Percentiles rank a stretch among this genome's conserved stretches.
These are phyloP conservation scores for Sergeia podlipaevii DNA, from an alignment of 208 protist genomes.

Conservation along the genomic window DNA sequence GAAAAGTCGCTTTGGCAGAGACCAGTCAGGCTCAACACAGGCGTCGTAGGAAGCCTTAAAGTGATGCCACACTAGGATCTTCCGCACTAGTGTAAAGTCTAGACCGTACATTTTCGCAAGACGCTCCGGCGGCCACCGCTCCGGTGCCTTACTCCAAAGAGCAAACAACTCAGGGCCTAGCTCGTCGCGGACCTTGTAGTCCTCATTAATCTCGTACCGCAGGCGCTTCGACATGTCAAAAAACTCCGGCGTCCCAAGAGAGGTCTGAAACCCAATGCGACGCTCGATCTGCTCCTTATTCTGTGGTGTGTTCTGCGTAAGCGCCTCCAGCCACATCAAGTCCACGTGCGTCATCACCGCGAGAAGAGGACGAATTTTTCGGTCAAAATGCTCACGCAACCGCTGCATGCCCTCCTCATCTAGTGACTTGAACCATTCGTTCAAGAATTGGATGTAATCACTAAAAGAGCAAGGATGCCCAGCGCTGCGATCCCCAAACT, in stretches of 20 bases:
- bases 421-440: constrained; percentile 93
- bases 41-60: constrained; percentile 94
- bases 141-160: constrained; percentile 91
- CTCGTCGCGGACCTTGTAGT: constrained; percentile 94
- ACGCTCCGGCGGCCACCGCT: constrained; percentile 92
- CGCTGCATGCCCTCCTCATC: constrained; percentile 91
- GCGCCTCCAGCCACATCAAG: constrained; percentile 87
- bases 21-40: constrained; percentile 93
- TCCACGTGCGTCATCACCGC: constrained; percentile 92
- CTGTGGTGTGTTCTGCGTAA: constrained; percentile 87
- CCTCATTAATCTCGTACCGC: constrained; percentile 92
- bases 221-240: constrained; percentile 92
- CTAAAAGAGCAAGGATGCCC: constrained; percentile 90
- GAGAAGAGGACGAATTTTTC: constrained; percentile 87
- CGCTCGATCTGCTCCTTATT: constrained; percentile 88
- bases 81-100: constrained; percentile 89
- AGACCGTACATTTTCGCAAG: constrained; percentile 93
- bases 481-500: constrained; percentile 88
- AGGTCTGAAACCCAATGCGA: constrained; percentile 88
- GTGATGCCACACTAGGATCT: constrained; percentile 93
- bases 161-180: constrained; percentile 92
- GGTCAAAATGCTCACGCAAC: constrained; percentile 91
- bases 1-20: constrained; percentile 91
- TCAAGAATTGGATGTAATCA: constrained; percentile 93
- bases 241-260: constrained; percentile 91